Percentiles rank a stretch among this genome's conserved stretches.
Conservation (phyloP, 805 yeast genomes). For the Maudiozyma serrabonitensis region DNA sequence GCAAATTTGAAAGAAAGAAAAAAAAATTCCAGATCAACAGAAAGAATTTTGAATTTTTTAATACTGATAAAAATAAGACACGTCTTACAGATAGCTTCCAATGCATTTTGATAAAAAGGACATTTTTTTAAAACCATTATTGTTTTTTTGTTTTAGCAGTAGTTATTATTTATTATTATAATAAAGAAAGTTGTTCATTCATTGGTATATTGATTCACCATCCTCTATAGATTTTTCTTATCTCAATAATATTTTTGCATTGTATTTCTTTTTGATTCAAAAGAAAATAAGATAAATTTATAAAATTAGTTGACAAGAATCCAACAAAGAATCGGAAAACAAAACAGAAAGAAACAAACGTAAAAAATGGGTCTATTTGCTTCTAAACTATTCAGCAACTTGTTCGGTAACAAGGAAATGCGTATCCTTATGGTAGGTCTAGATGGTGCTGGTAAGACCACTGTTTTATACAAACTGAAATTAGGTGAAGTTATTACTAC, state of each 20-base stretch:
- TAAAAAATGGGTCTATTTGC: constrained; percentile 81
- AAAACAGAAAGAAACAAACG: constrained; percentile 6
- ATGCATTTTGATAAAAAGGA: too few species aligned
- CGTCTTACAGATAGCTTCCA: too few species aligned
- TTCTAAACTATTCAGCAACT: constrained; percentile 89
- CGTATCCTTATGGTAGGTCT: constrained; percentile 96
- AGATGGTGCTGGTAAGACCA: constrained; percentile 98
- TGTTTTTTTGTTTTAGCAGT: too few species aligned
- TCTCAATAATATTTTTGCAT: too few species aligned
- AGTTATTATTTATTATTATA: too few species aligned
- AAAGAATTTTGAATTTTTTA: not conserved
- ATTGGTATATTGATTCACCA: too few species aligned
- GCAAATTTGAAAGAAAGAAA: not conserved
- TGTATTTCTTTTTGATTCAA: too few species aligned
- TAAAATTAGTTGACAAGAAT: not conserved
- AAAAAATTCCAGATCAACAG: too few species aligned
- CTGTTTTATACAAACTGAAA: constrained; percentile 88
- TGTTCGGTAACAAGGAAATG: constrained; percentile 96
- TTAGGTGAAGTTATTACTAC: constrained; percentile 94
- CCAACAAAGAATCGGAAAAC: not conserved
- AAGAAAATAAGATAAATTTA: not conserved
- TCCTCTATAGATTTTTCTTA: too few species aligned
- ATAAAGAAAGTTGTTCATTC: too few species aligned
- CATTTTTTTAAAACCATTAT: too few species aligned
- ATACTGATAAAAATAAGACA: not conserved